phyloP scores from a whole-genome alignment of 2,329 filamentous ascomycete species.

The Aspergillus puulaauensis region DNA sequence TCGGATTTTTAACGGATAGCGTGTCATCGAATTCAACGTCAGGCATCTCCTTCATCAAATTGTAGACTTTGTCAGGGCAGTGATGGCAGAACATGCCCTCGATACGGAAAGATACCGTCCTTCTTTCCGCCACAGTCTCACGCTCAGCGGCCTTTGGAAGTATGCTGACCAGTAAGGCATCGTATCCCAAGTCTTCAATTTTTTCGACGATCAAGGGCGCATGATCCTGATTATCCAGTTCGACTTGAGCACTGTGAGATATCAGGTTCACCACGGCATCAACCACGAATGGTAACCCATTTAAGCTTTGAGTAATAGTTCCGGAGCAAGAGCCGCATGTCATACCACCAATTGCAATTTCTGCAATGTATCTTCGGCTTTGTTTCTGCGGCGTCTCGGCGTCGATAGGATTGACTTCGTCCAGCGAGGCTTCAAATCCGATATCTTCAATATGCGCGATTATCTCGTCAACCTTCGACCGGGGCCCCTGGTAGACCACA shows the following conservation, averaged over 20 bases:
- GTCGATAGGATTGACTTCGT: slow-evolving; percentile 29
- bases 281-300: slow-evolving; percentile 47
- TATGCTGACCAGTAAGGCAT: slow-evolving; percentile 57
- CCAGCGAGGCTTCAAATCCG: slow-evolving; percentile 48
- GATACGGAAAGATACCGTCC: slow-evolving; percentile 65
- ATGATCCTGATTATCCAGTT: slow-evolving; percentile 50
- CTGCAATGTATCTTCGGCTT: slow-evolving; percentile 36
- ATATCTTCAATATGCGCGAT: slow-evolving; percentile 51
- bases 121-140: slow-evolving; percentile 32
- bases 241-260: slow-evolving; percentile 50
- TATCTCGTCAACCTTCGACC: slow-evolving; percentile 47
- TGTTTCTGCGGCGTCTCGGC: slow-evolving; percentile 7
- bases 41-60: slow-evolving; percentile 47
- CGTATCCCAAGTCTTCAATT: slow-evolving; percentile 64
- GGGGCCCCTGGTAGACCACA: slow-evolving; percentile 55
- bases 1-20: slow-evolving; percentile 62
- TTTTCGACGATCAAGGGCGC: slow-evolving; percentile 46
- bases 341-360: slow-evolving; percentile 56
- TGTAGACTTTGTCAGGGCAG: slow-evolving; percentile 56
- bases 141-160: slow-evolving; percentile 29
- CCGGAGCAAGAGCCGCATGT: slow-evolving; percentile 58
- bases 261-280: slow-evolving; percentile 53
- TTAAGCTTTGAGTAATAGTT: slow-evolving; percentile 48
- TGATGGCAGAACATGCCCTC: slow-evolving; percentile 74
- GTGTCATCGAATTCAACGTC: slow-evolving; percentile 40